Base-by-base conservation (phyloP, 225 moss, liverwort and hornwort genomes). In the Lunularia cruciata region DNA sequence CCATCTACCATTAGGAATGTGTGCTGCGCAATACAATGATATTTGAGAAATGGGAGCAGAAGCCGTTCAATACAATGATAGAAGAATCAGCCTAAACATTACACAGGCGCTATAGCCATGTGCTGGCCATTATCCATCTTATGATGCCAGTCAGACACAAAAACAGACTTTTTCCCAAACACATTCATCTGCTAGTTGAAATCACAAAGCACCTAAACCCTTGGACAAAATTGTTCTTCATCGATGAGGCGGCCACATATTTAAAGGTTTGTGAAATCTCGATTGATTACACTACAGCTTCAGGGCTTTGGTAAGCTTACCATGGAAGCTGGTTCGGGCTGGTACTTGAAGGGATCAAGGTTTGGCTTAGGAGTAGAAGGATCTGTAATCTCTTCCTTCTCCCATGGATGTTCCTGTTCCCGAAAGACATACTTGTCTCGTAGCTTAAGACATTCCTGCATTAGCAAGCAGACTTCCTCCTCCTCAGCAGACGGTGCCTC, bases 401-500 rank as follows among this genome's bases (percentile, higher is more conserved):
- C 83, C 92, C 96, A 93, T 0, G 96, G 89, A 72, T 89, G 96
- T 16, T 56, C 55, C 0, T 73, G 82, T 31, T 98, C 96, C 60
- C 89, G 87, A 45, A 91, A 98, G 2, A 93, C 72, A 35, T 93
- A 98, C 73, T 93, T 92, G 0, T 85, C 79, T 20, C 96, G 81
- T 76, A 98, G 61, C 22, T 74, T 85, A 66, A 98, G 73, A 71
- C 96, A 98, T 72, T 86, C 90, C 80, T 89, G 92, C 76, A 98
- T 80, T 27, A 85, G 67, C 57, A 59, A 73, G 72, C 96, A 98
- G 27, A 98, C 90, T 65, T 98, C 96, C 60, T 83, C 88, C 72
- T 98, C 96, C 72, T 98, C 96, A 20, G 80, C 66, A 0, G 90
- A 89, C 4, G 96, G 92, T 2, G 86, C 89, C 70, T 92, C 96